Evolutionary conservation across 2,329 filamentous ascomycete species (phyloP).

Genomic region (Epichloe elymi): DNA sequence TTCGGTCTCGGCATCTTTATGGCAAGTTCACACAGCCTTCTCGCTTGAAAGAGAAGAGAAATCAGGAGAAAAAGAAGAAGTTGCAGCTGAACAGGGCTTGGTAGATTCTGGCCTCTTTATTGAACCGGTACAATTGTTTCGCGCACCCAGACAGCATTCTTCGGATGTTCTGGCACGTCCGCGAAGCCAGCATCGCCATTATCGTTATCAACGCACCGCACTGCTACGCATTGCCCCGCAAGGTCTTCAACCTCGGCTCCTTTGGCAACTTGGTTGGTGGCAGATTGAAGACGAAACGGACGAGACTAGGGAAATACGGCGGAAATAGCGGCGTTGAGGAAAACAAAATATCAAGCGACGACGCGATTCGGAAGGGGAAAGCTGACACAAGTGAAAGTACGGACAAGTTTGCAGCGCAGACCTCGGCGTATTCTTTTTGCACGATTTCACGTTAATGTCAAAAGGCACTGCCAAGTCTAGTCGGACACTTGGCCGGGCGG

Average conservation of each 20-base stretch:
- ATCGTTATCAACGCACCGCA: constrained; percentile 39
- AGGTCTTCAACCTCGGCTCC: constrained; percentile 1
- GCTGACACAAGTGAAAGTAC: background rate
- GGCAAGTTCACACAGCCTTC: background rate
- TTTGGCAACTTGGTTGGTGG: constrained; percentile 1
- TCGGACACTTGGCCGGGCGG: no score
- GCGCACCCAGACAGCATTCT: constrained; percentile 9
- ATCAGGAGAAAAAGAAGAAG: background rate
- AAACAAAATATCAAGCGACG: background rate
- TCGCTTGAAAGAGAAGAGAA: background rate
- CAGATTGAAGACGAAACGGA: background rate
- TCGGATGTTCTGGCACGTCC: constrained; percentile 39
- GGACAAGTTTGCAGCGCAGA: background rate
- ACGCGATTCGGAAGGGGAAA: background rate
- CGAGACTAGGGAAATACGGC: background rate
- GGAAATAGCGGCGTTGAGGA: background rate
- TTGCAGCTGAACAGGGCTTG: background rate
- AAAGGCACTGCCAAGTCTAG: no score
- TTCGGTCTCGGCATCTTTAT: constrained; percentile 36
- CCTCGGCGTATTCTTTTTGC: background rate
- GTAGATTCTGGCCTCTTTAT: constrained; percentile 21
- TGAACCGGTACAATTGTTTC: constrained; percentile 35
- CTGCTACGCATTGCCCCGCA: constrained; percentile 9
- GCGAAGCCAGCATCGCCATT: constrained; percentile 38
- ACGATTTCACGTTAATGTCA: no score